Conservation (phyloP, 495 filamentous ascomycete species). For the Talaromyces proteolyticus region DNA sequence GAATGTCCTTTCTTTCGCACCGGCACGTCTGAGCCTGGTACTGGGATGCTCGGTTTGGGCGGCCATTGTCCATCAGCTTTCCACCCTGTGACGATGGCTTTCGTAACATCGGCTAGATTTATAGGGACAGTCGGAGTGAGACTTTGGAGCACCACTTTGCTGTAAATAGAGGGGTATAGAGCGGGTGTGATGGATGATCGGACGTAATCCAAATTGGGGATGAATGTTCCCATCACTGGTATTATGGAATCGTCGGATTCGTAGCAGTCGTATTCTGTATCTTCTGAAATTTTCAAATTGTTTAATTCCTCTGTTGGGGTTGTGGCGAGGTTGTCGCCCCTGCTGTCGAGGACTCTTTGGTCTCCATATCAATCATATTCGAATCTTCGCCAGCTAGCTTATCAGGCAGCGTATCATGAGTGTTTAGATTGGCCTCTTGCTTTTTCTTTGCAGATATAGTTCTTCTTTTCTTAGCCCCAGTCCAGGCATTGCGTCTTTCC, state of each 20-base stretch:
- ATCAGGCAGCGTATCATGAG: not conserved
- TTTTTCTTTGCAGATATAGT: not conserved
- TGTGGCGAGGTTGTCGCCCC: too few species aligned
- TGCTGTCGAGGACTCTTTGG: too few species aligned
- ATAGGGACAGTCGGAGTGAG: constrained; percentile 80
- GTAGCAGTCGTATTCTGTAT: constrained; percentile 14
- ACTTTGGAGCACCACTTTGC: constrained; percentile 72
- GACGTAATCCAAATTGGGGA: constrained; percentile 63
- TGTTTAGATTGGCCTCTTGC: not conserved
- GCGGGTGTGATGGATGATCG: constrained; percentile 64
- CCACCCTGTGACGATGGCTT: constrained; percentile 87
- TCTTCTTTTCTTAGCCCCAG: constrained; percentile 53
- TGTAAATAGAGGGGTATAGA: constrained; percentile 79
- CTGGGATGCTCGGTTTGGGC: constrained; percentile 41
- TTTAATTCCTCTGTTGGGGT: not conserved
- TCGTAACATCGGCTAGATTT: constrained; percentile 73
- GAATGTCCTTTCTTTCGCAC: constrained; percentile 3
- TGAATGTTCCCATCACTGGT: constrained; percentile 58
- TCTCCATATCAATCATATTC: too few species aligned
- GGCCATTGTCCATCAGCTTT: constrained; percentile 94
- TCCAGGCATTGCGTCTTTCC: constrained; percentile 77
- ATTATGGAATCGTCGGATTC: constrained; percentile 39
- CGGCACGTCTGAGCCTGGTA: constrained; percentile 4
- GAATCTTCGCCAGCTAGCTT: too few species aligned
- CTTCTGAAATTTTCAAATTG: constrained; percentile 1